These are phyloP conservation scores for Yarrowia bubula DNA, from an alignment of 805 yeast species.

Conservation along the genomic window DNA sequence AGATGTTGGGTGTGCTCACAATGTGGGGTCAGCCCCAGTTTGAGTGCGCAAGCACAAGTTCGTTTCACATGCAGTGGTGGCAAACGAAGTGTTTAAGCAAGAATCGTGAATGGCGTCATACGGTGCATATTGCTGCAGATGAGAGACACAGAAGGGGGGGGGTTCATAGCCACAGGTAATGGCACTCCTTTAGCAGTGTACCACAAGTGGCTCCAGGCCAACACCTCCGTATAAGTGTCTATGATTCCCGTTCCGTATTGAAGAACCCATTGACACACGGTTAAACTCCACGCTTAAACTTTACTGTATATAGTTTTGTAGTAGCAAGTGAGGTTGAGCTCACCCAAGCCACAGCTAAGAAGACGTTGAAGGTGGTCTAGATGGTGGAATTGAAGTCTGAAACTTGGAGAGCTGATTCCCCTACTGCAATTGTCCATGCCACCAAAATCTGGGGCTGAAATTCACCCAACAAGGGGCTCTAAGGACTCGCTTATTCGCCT, in stretches of 20 bases:
- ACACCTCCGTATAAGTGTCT: background rate
- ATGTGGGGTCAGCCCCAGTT: slow-evolving; percentile 2
- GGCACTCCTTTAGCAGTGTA: too few relatives aligned
- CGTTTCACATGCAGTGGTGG: slow-evolving; percentile 19
- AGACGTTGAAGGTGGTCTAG: too few relatives aligned
- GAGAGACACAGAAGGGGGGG: background rate
- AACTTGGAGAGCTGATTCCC: background rate
- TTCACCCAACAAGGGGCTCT: background rate
- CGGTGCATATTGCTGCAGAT: background rate
- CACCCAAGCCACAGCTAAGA: background rate
- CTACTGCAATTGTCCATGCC: background rate
- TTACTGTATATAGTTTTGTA: background rate
- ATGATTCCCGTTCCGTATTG: background rate
- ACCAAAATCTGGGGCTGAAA: background rate
- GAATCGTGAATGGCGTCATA: background rate
- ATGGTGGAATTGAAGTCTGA: background rate
- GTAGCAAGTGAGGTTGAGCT: slow-evolving; percentile 5
- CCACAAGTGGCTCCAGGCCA: background rate
- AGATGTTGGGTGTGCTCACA: background rate
- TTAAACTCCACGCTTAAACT: slow-evolving; percentile 4
- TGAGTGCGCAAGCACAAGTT: background rate
- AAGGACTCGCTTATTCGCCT: background rate
- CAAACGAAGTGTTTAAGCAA: background rate
- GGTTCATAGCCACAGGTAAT: too few relatives aligned
- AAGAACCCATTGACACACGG: background rate